A percentile compares a stretch with the other conserved stretches of the same genome.
These are phyloP conservation scores for Ogataea pignaliae DNA, from an alignment of 805 yeast species.

Conservation along the genomic window DNA sequence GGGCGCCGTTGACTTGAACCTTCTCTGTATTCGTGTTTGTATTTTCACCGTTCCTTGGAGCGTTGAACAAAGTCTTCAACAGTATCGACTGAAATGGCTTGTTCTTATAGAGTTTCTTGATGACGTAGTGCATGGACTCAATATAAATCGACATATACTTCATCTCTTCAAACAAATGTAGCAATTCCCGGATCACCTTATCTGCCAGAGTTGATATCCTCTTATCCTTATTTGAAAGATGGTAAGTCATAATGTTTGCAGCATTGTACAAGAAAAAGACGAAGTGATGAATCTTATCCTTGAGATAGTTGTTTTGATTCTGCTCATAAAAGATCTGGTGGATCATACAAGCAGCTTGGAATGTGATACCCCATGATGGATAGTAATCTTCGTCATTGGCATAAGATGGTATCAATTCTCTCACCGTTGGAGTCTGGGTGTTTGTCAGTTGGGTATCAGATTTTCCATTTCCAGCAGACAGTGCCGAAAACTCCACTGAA, in stretches of 20 bases:
- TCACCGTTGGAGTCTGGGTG: neutral
- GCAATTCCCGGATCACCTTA: slow-evolving; percentile 26
- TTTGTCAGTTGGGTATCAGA: too few relatives aligned
- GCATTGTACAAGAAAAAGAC: slow-evolving; percentile 32
- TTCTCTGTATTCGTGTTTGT: neutral
- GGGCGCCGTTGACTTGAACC: neutral
- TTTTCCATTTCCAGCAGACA: too few relatives aligned
- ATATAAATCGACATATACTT: slow-evolving; percentile 2
- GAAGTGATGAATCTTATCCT: slow-evolving; percentile 33
- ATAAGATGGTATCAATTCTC: slow-evolving; percentile 24
- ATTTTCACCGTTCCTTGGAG: neutral
- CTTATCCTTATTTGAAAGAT: slow-evolving; percentile 35
- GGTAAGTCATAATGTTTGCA: slow-evolving; percentile 61
- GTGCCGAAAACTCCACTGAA: too few relatives aligned
- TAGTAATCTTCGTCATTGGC: slow-evolving; percentile 40
- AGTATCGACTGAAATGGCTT: slow-evolving; percentile 13
- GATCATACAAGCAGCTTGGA: slow-evolving; percentile 79
- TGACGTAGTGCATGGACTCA: slow-evolving; percentile 9
- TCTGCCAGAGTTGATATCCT: slow-evolving; percentile 35
- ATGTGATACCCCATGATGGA: slow-evolving; percentile 78
- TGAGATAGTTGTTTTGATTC: slow-evolving; percentile 51
- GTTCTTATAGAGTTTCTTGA: slow-evolving; percentile 8
- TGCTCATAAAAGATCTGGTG: slow-evolving; percentile 39
- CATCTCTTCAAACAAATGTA: slow-evolving; percentile 7
- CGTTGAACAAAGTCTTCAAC: slow-evolving; percentile 2